Evolutionary conservation across 352 stramenopile genomes (phyloP).

Genomic region (Globisporangium abappressorium): DNA sequence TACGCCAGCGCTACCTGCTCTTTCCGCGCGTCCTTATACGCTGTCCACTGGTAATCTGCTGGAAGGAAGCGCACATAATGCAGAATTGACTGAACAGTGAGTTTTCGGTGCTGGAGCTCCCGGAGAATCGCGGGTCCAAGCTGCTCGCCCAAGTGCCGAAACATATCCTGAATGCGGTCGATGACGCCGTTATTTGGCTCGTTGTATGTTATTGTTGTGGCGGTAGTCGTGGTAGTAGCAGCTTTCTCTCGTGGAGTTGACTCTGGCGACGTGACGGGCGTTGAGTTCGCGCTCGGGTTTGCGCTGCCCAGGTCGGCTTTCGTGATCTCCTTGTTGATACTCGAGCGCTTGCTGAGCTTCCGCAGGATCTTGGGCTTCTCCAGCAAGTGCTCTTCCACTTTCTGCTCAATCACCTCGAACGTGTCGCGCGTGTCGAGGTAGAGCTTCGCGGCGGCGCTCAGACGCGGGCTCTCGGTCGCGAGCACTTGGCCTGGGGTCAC

Average conservation of each 20-base stretch:
- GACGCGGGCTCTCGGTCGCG: constrained; percentile 29
- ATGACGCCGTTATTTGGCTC: constrained; percentile 40
- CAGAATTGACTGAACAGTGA: constrained; percentile 48
- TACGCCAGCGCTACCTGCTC: constrained; percentile 56
- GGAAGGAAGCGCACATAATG: constrained; percentile 71
- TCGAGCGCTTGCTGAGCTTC: constrained; percentile 45
- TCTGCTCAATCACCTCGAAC: constrained; percentile 61
- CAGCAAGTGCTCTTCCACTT: constrained; percentile 42
- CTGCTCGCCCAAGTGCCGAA: constrained; percentile 48
- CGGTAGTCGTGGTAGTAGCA: not conserved
- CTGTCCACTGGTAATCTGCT: constrained; percentile 55
- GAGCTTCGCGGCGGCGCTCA: constrained; percentile 63
- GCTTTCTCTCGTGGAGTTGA: not conserved
- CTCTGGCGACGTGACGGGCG: constrained; percentile 5
- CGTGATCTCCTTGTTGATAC: constrained; percentile 18
- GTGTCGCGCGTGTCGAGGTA: constrained; percentile 76
- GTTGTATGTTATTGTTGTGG: not conserved
- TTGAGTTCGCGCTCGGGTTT: not conserved
- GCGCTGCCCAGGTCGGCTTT: not conserved
- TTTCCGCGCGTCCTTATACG: constrained; percentile 56
- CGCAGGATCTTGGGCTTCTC: constrained; percentile 49
- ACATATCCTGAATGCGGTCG: constrained; percentile 73
- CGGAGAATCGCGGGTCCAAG: constrained; percentile 46
- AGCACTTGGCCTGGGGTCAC: constrained; percentile 26
- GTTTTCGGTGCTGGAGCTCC: constrained; percentile 49